Base-by-base conservation (phyloP, 179 eudicot species). In the Heliamphora pulchella region DNA sequence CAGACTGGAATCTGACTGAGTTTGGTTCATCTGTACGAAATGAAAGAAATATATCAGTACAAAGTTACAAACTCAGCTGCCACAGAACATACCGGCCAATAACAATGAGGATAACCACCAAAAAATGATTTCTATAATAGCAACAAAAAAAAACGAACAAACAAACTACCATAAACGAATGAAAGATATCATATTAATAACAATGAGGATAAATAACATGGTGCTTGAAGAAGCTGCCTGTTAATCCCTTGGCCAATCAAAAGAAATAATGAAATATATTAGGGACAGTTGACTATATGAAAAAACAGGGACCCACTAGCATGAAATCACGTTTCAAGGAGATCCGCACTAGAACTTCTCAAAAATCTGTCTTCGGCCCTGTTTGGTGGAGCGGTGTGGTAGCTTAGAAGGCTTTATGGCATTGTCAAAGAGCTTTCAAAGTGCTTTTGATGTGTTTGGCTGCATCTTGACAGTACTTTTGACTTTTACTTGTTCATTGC, bases 11-110 rank as follows among this genome's bases (percentile, higher is more conserved):
- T n/a, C 55, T 62, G 75, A 79, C 20, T 70, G 53, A 64, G 74
- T 63, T 41, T 78, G 76, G 18, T 81, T 82, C 84, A 84, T 82
- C 90, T 86, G 87, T 48, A 62, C 68, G 69, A 53, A 8, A 61
- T 48, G 15, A 0, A 58, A 70, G 44, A 57, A 71, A 46, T 2
- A 51, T 14, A 64, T 7, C 22, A 51, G 1, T 14, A 47, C 8
- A 18, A 44, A 43, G 17, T 79, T 14, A 47, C 8, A 18, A 44
- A 43, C 31, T 79, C 15, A 68, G 41, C 3, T 64, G 46, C 15
- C 74, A 20, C 22, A 53, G n/a, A 67, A 1, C 22, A 44, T 62
- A 78, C 20, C 48, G 6, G 69, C 66, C 80, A 50, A 44, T 47
- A 59, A 54, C 13, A 6, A 20, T 6, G 6, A 22, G 20, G 74